Percentiles rank a stretch among this genome's conserved stretches.
Conservation (phyloP, 371 early-diverging fungal genomes). For the Mortierella sp. region DNA sequence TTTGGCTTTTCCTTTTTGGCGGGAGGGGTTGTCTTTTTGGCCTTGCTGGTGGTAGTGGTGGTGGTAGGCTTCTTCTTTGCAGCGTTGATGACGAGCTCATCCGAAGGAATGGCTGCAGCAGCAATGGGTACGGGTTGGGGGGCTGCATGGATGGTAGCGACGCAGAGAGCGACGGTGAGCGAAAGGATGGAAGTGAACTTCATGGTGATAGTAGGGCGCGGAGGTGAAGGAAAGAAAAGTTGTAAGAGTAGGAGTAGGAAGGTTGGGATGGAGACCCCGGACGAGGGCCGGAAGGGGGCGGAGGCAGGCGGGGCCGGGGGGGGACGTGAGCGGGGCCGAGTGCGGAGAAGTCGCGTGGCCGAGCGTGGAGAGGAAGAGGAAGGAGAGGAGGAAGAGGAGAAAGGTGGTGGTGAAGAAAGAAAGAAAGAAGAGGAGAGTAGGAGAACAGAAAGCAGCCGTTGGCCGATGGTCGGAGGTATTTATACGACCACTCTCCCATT, state of each 20-base stretch:
- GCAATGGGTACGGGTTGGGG: background rate
- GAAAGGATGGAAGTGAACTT: conserved; percentile 51
- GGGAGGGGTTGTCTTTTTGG: background rate
- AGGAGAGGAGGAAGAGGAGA: background rate
- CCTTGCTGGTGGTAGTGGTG: background rate
- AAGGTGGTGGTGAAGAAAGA: background rate
- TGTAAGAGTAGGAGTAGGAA: background rate
- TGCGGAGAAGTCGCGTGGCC: no score
- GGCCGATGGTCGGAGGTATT: background rate
- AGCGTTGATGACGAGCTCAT: no score
- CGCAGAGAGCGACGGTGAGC: conserved; percentile 56
- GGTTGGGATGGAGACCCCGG: conserved; percentile 17
- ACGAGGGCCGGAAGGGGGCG: conserved; percentile 45
- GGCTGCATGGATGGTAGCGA: conserved; percentile 33
- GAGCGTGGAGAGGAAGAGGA: background rate
- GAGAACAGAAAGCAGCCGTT: background rate
- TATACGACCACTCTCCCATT: background rate
- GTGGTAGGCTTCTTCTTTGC: background rate
- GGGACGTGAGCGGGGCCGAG: no score
- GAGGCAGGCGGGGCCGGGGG: no score
- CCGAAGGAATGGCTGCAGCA: no score
- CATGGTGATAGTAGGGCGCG: conserved; percentile 13
- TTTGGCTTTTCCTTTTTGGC: no score
- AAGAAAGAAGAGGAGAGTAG: background rate
- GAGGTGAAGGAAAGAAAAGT: background rate